Percentiles rank a stretch among this genome's conserved stretches.
Conservation (phyloP, 768 basidiomycete genomes). For the Amanita exitialis region DNA sequence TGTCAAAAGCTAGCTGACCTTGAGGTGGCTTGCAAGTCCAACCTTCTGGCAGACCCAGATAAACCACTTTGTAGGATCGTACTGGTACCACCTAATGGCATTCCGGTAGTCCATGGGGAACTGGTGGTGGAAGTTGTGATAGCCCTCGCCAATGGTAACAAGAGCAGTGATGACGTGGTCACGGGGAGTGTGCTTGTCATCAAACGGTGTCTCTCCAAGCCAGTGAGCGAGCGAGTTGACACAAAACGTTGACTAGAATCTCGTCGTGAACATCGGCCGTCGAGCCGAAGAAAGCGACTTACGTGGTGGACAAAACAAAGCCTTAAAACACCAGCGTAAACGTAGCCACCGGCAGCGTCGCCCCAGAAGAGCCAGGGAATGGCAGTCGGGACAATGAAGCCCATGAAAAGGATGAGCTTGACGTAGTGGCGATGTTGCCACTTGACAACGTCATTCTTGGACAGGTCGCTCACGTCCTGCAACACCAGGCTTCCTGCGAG, state of each 20-base stretch:
- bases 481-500: conserved; percentile 79
- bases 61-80: conserved; percentile 92
- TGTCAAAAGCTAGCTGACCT: conserved; percentile 21
- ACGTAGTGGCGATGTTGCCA: conserved; percentile 88
- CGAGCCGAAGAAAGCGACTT: conserved; percentile 18
- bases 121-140: conserved; percentile 97
- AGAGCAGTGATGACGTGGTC: conserved; percentile 87
- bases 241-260: conserved; percentile 81
- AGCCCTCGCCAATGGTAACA: conserved; percentile 90
- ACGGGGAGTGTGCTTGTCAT: conserved; percentile 89
- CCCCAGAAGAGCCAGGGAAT: conserved; percentile 79
- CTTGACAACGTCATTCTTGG: conserved; percentile 65
- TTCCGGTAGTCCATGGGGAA: conserved; percentile 98
- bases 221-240: conserved; percentile 96
- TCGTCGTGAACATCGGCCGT: conserved; percentile 6
- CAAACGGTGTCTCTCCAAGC: conserved; percentile 88
- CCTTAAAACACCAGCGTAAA: conserved; percentile 75
- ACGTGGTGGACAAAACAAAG: conserved; percentile 85
- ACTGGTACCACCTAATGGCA: conserved; percentile 91
- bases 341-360: conserved; percentile 77
- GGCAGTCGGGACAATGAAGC: conserved; percentile 62
- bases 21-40: conserved; percentile 65
- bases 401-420: conserved; percentile 57
- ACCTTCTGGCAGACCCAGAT: conserved; percentile 51
- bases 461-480: conserved; percentile 85